Evolutionary conservation across 176 grass and related monocot genomes (phyloP).

Genomic region (Juncus effusus): DNA sequence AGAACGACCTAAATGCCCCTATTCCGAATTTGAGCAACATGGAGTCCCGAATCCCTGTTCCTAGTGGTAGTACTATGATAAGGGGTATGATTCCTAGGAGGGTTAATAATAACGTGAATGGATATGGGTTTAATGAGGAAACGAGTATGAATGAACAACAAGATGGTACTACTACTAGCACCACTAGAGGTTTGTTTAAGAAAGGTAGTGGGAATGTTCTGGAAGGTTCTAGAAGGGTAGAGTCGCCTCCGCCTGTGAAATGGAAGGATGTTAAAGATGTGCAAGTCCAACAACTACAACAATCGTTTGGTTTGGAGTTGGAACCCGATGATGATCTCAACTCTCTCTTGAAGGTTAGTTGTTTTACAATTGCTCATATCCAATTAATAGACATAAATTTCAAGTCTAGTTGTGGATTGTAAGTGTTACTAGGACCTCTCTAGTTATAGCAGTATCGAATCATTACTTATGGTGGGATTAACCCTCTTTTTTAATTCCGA

Average conservation of each 20-base stretch:
- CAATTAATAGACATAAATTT: not conserved
- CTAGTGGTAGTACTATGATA: not conserved
- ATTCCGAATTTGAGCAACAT: conserved; percentile 9
- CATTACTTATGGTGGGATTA: too few species aligned
- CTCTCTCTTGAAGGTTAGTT: conserved; percentile 41
- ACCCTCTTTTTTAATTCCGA: too few species aligned
- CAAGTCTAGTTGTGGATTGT: conserved; percentile 2
- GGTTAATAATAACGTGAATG: not conserved
- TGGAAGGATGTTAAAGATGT: conserved; percentile 30
- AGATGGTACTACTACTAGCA: not conserved
- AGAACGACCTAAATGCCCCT: conserved; percentile 27
- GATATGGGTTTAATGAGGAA: conserved; percentile 26
- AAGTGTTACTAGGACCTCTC: not conserved
- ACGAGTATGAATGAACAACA: conserved; percentile 13
- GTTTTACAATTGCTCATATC: not conserved
- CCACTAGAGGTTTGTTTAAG: too few species aligned
- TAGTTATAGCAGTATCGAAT: too few species aligned
- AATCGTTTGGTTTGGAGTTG: conserved; percentile 11
- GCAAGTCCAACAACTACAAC: not conserved
- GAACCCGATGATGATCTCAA: conserved; percentile 40
- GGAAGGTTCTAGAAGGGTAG: conserved; percentile 29
- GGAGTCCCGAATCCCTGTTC: conserved; percentile 11
- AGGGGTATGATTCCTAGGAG: conserved; percentile 17
- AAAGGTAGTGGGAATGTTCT: too few species aligned
- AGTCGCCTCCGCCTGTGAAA: conserved; percentile 14